Conservation (phyloP, 176 grass and related monocot species). For the Carex cristatella region DNA sequence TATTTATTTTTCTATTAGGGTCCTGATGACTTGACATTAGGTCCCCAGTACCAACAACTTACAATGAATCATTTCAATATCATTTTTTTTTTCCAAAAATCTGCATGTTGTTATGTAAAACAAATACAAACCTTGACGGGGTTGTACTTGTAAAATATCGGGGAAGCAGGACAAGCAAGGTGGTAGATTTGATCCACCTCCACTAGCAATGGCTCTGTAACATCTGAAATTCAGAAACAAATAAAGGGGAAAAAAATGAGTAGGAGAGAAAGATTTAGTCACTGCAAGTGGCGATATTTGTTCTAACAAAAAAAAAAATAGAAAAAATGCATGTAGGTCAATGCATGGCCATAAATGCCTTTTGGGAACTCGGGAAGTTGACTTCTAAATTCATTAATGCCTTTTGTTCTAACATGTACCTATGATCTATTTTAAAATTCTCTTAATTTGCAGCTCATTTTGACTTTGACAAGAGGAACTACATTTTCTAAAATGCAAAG, state of each 20-base stretch:
- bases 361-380: slow-evolving; percentile 8
- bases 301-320: not conserved
- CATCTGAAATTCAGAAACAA: slow-evolving; percentile 50
- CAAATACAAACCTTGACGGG: slow-evolving; percentile 78
- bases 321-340: not conserved
- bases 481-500: not conserved
- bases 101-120: not conserved
- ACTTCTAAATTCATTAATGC: not conserved
- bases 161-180: slow-evolving; percentile 99
- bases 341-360: not conserved
- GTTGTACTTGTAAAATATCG: slow-evolving; percentile 99
- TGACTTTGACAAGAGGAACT: not conserved
- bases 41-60: not conserved
- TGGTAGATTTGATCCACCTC: slow-evolving; percentile 99
- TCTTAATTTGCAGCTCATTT: not conserved
- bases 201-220: slow-evolving; percentile 79
- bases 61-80: not conserved
- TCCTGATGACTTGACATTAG: not conserved
- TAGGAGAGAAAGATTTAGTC: not conserved
- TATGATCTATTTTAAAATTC: not conserved
- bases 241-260: not conserved
- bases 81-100: not conserved
- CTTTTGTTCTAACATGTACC: not conserved
- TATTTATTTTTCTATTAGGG: not conserved
- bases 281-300: not conserved